phyloP scores from a whole-genome alignment of 2,329 filamentous ascomycete genomes.

The Fusarium papillatum region DNA sequence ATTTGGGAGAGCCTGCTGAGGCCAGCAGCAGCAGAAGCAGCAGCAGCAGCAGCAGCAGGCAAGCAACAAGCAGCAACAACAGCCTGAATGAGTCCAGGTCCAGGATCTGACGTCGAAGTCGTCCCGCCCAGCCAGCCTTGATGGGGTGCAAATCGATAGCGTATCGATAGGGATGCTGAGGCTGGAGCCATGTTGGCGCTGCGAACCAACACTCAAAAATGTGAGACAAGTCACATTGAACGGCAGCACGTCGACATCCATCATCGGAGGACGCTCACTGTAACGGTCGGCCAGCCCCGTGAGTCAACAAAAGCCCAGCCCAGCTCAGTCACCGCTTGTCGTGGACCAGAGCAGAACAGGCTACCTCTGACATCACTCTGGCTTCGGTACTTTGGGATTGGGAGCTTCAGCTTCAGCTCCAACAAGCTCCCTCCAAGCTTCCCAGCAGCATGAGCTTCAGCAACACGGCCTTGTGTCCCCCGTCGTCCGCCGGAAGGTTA shows the following conservation, averaged over 20 bases:
- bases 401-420: constrained; percentile 18
- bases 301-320: neutral
- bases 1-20: constrained; percentile 13
- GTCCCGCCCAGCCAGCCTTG: constrained; percentile 15
- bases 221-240: constrained; percentile 8
- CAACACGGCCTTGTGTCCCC: constrained; percentile 25
- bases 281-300: constrained; percentile 2
- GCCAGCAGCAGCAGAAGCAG: neutral
- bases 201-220: constrained; percentile 8
- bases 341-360: constrained; percentile 21
- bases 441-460: neutral
- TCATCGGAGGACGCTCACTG: neutral
- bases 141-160: constrained; percentile 24
- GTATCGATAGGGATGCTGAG: constrained; percentile 18
- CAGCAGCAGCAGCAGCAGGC: neutral
- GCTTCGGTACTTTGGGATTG: neutral
- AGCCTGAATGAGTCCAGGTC: constrained; percentile 1
- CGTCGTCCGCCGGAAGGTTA: constrained; percentile 30
- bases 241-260: neutral
- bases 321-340: constrained; percentile 28
- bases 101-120: constrained; percentile 3
- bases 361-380: constrained; percentile 23
- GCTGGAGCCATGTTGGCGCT: neutral
- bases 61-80: neutral
- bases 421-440: constrained; percentile 6